Conservation (phyloP, 495 filamentous ascomycete species). For the Trichoderma erinaceum region DNA sequence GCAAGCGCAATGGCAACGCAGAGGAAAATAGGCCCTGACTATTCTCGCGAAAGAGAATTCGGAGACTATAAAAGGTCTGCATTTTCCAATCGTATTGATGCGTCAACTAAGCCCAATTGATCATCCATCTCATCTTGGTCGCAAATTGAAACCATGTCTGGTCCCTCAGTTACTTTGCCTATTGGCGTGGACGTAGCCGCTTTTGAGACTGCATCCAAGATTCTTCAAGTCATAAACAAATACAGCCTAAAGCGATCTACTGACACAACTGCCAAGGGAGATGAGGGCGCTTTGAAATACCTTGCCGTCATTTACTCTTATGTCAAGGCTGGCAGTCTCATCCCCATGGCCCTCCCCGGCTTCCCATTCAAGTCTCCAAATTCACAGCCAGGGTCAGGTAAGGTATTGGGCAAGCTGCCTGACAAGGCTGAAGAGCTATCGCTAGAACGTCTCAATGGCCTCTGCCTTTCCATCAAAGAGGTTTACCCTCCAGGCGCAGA, state of each 20-base stretch:
- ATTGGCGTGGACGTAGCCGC: constrained; percentile 14
- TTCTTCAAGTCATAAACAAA: constrained; percentile 25
- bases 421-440: constrained; percentile 49
- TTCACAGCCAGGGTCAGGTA: constrained; percentile 24
- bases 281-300: constrained; percentile 21
- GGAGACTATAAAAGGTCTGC: background rate
- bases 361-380: constrained; percentile 53
- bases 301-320: constrained; percentile 21
- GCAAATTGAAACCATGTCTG: constrained; percentile 23
- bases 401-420: constrained; percentile 43
- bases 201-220: constrained; percentile 25
- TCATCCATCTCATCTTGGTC: background rate
- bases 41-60: background rate
- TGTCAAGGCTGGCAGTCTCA: constrained; percentile 18
- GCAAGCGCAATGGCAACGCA: background rate
- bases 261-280: constrained; percentile 14
- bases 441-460: constrained; percentile 37
- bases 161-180: background rate
- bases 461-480: constrained; percentile 38
- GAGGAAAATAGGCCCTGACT: background rate
- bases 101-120: background rate
- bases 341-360: constrained; percentile 42
- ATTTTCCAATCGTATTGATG: background rate
- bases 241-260: constrained; percentile 22
- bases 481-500: constrained; percentile 42